A percentile compares a stretch with the other conserved stretches of the same genome.
Conservation (phyloP, 208 protist genomes). For the Leishmania martiniquensis region DNA sequence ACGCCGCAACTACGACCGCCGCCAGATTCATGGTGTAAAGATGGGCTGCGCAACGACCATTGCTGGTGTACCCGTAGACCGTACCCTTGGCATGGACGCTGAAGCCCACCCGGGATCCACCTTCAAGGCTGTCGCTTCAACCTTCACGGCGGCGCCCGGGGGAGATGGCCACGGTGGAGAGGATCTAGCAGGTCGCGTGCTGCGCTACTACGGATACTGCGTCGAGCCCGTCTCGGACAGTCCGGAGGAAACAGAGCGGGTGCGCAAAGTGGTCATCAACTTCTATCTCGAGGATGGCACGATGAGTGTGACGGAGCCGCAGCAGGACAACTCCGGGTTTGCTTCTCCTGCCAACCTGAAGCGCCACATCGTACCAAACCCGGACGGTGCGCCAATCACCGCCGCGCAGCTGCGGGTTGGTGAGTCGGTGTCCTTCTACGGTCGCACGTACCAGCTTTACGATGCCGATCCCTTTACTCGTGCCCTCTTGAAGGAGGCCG, state of each 20-base stretch:
- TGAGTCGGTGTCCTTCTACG: constrained; percentile 92
- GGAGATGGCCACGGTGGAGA: neutral
- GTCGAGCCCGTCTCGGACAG: constrained; percentile 95
- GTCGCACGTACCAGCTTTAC: constrained; percentile 92
- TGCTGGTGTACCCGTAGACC: constrained; percentile 63
- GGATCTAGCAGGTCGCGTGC: constrained; percentile 73
- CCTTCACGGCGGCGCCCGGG: constrained; percentile 3
- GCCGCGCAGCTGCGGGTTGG: constrained; percentile 90
- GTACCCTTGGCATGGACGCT: constrained; percentile 26
- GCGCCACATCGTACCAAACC: constrained; percentile 88
- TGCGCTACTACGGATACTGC: constrained; percentile 97
- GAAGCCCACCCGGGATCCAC: constrained; percentile 9
- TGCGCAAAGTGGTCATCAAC: constrained; percentile 91
- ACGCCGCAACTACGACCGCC: constrained; percentile 87
- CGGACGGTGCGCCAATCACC: constrained; percentile 77
- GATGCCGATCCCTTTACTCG: constrained; percentile 95
- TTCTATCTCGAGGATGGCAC: constrained; percentile 97
- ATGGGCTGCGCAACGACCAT: constrained; percentile 53
- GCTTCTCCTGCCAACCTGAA: constrained; percentile 93
- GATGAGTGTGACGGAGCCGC: constrained; percentile 94
- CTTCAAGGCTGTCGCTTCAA: constrained; percentile 29
- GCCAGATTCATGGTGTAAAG: constrained; percentile 54
- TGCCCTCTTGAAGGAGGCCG: constrained; percentile 75
- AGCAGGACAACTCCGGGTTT: constrained; percentile 95
- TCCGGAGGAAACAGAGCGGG: constrained; percentile 86